Conservation (phyloP, 2,329 filamentous ascomycete genomes). For the Colletotrichum falcatum region DNA sequence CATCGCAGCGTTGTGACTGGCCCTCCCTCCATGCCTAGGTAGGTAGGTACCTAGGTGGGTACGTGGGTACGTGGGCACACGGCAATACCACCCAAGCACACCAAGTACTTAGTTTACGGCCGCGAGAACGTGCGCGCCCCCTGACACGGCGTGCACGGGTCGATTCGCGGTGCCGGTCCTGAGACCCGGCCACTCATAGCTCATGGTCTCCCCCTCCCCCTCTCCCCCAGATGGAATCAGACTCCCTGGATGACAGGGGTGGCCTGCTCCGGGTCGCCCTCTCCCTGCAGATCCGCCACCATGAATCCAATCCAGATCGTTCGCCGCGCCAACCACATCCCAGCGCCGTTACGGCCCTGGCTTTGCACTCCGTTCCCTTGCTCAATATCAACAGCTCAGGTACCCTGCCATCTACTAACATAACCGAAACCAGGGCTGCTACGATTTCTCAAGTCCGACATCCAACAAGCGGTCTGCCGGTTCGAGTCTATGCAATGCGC, state of each 20-base stretch:
- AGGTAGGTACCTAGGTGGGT: too few species aligned
- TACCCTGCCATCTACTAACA: conserved; percentile 1
- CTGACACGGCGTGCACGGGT: conserved; percentile 27
- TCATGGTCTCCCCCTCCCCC: neutral
- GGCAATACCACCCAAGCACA: neutral
- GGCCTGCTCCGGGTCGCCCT: conserved; percentile 27
- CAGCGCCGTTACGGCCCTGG: conserved; percentile 17
- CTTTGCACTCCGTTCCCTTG: conserved; percentile 36
- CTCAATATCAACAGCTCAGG: conserved; percentile 8
- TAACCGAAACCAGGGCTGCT: neutral
- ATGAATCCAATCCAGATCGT: conserved; percentile 10
- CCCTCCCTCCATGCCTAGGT: too few species aligned
- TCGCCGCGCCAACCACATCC: conserved; percentile 24
- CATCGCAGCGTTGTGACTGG: conserved; percentile 35
- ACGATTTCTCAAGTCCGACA: neutral
- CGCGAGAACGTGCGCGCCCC: conserved; percentile 16
- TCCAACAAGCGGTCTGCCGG: conserved; percentile 19
- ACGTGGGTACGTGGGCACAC: too few species aligned
- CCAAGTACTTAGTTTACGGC: conserved; percentile 6
- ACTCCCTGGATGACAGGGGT: conserved; percentile 10
- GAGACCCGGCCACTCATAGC: conserved; percentile 32
- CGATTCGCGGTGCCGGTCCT: conserved; percentile 24
- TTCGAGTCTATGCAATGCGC: conserved; percentile 1
- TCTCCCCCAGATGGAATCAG: neutral
- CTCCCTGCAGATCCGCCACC: conserved; percentile 33